phyloP scores from a whole-genome alignment of 345 rosid genomes.

The Dipteronia sinensis region DNA sequence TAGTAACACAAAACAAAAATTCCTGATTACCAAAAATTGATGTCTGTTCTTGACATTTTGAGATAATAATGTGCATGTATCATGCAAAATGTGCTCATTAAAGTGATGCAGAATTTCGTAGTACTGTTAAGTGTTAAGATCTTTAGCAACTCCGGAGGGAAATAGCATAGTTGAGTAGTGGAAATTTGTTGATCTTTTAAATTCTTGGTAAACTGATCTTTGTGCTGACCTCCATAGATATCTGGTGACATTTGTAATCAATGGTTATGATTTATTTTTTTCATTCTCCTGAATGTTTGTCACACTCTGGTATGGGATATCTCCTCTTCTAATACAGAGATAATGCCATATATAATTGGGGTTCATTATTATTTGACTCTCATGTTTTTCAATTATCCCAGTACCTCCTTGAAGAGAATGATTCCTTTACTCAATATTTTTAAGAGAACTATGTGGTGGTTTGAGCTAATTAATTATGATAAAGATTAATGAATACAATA shows the following conservation, averaged over 20 bases:
- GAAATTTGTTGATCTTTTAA: background rate
- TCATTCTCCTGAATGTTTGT: too few relatives aligned
- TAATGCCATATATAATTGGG: too few relatives aligned
- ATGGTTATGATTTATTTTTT: background rate
- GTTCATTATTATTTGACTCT: too few relatives aligned
- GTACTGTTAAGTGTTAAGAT: too few relatives aligned
- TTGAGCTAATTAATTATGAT: background rate
- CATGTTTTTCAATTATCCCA: too few relatives aligned
- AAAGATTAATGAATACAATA: background rate
- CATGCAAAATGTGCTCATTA: too few relatives aligned
- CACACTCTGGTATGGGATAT: too few relatives aligned
- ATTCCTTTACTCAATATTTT: background rate
- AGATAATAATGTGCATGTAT: background rate
- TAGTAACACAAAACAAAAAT: background rate
- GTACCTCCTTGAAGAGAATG: background rate
- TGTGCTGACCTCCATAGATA: too few relatives aligned
- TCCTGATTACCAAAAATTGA: background rate
- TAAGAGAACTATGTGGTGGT: background rate
- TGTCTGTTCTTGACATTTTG: background rate
- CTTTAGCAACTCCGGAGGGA: background rate
- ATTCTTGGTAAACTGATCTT: background rate
- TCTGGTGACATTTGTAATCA: too few relatives aligned
- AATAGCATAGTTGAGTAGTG: background rate
- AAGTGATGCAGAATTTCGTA: too few relatives aligned
- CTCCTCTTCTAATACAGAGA: too few relatives aligned